Base-by-base conservation (phyloP, 768 basidiomycete species). In the Amanita pallidorosea region DNA sequence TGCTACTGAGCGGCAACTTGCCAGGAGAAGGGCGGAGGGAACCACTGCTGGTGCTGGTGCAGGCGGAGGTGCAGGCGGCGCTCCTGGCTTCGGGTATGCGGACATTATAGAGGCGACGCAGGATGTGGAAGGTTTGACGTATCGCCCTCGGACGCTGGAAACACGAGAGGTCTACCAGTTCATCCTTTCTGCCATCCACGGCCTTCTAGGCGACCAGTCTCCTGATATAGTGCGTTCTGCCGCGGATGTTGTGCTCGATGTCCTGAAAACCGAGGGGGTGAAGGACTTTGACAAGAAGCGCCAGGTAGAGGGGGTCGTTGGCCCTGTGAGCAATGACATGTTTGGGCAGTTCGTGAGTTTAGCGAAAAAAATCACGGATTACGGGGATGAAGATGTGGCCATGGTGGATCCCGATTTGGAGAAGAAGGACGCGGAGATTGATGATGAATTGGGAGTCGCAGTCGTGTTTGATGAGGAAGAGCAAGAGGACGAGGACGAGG, bases 381-480 rank as follows among this genome's bases (percentile, higher is more conserved):
- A 91, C 54, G 84, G 84, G 31, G 88, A 83, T 0, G 89, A 93
- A 61, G 91, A 94, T 55, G 90, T 88, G 63, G 65, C 73, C 15
- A 76, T 80, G 67, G 81, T 67, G 0, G 91, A 93, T 60, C 85
- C 85, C 0, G 89, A 90, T 57, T 73, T 75, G 67, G 91, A 89
- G 62, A 72, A 76, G 43, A 83, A 85, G 64, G 89, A 88, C 52
- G 88, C 81, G 2, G 91, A 87, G 65, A 92, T 97, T 58, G 95
- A 97, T 56, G 93, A 93, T 53, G 93, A 95, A 58, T 82, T 88
- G 40, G 94, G 95, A n/a, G 95, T 99, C 1, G 95, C 95, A 0
- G 94, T 99, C 7, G 85, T 97, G 5, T 97, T 98, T 53, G 94
- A 97, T 56, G 95, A 97, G 61, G 96, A 98, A 53, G 95, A 96